Conservation (phyloP, 2,329 filamentous ascomycete genomes). For the Xylariaceae sp. region DNA sequence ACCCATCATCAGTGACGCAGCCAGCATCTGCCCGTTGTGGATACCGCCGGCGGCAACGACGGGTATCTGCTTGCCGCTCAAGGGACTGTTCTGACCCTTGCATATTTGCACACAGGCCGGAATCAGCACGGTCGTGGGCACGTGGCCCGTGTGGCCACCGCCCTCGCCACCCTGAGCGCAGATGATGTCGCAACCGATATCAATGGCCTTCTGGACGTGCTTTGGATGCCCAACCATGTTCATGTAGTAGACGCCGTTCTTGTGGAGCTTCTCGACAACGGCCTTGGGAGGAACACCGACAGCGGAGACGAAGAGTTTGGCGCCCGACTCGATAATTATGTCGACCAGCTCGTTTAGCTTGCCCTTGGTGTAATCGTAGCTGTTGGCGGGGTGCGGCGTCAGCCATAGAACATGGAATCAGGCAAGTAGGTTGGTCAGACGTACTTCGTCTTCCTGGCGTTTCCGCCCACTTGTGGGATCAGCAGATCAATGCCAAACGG, state of each 20-base stretch:
- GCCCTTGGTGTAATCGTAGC: constrained; percentile 99
- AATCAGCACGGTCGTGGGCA: constrained; percentile 87
- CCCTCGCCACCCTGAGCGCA: constrained; percentile 98
- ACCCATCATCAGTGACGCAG: constrained; percentile 86
- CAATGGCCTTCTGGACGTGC: constrained; percentile 94
- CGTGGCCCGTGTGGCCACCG: constrained; percentile 91
- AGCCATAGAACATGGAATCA: too few relatives aligned
- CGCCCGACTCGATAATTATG: constrained; percentile 86
- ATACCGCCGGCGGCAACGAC: constrained; percentile 92
- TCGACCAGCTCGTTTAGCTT: constrained; percentile 87
- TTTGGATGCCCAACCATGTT: constrained; percentile 99
- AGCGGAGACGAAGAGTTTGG: constrained; percentile 91
- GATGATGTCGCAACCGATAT: constrained; percentile 89
- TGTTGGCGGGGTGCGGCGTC: too few relatives aligned
- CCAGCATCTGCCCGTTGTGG: constrained; percentile 84
- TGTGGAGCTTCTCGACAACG: constrained; percentile 86
- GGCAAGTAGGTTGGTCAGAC: constrained; percentile 14
- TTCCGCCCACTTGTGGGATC: constrained; percentile 89
- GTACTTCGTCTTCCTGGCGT: constrained; percentile 86
- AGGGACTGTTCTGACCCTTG: constrained; percentile 72
- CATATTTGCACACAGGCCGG: constrained; percentile 80
- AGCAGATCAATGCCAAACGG: constrained; percentile 93
- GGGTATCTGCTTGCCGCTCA: constrained; percentile 82
- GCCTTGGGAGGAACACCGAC: constrained; percentile 86
- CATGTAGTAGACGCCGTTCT: constrained; percentile 87